Percentiles rank a stretch among this genome's conserved stretches.
Evolutionary conservation across 2,329 filamentous ascomycete species (phyloP).

Genomic region (Elsinoe necatrix): DNA sequence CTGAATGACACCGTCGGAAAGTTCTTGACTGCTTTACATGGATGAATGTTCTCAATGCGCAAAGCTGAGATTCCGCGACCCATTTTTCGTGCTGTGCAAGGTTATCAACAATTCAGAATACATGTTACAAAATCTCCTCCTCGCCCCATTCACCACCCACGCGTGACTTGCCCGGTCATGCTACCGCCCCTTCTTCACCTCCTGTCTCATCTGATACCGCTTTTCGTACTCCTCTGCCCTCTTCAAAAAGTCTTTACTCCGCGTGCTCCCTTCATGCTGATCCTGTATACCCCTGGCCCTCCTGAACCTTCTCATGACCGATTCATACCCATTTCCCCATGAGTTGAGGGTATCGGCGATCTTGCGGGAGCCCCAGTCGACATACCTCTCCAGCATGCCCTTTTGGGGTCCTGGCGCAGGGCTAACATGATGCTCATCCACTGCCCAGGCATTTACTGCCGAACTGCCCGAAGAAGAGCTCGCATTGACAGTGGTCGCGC

Average conservation of each 20-base stretch:
- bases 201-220: slow-evolving; percentile 14
- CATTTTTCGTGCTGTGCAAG: slow-evolving; percentile 1
- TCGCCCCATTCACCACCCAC: neutral
- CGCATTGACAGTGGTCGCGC: neutral
- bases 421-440: neutral
- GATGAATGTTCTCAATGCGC: neutral
- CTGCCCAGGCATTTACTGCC: neutral
- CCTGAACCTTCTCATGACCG: neutral
- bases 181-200: slow-evolving; percentile 8
- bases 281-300: neutral
- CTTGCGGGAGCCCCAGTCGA: slow-evolving; percentile 2
- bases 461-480: neutral
- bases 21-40: neutral
- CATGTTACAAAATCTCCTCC: neutral
- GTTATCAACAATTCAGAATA: neutral
- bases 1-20: neutral
- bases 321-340: slow-evolving; percentile 6
- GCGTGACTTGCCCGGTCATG: neutral
- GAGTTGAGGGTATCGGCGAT: slow-evolving; percentile 16
- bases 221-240: slow-evolving; percentile 17
- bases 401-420: neutral
- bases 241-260: slow-evolving; percentile 17
- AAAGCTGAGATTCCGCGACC: neutral
- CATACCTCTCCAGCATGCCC: slow-evolving; percentile 2
- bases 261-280: slow-evolving; percentile 14